Conservation (phyloP, 139 green algal genomes). For the Tetraselmis striata region DNA sequence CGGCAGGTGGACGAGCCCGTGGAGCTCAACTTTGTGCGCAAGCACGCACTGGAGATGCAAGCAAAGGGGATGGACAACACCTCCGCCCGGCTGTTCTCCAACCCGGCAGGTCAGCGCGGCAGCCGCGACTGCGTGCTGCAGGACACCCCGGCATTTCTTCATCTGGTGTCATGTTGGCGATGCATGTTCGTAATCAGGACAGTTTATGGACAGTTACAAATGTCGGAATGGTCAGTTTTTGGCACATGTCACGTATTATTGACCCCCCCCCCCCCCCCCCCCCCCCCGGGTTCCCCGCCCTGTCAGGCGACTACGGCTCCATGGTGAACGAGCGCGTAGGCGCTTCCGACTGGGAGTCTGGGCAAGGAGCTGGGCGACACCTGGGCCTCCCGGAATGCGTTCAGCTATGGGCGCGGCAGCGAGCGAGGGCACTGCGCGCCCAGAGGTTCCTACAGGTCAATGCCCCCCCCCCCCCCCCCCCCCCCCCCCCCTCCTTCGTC, state of each 20-base stretch:
- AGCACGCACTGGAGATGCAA: constrained; percentile 74
- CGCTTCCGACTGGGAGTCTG: constrained; percentile 53
- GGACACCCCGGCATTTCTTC: too few relatives aligned
- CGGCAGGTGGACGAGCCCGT: constrained; percentile 53
- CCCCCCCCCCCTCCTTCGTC: not conserved
- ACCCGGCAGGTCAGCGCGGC: constrained; percentile 81
- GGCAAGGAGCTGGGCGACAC: constrained; percentile 89
- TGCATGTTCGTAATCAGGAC: too few relatives aligned
- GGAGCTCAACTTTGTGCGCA: constrained; percentile 88
- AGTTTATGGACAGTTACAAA: too few relatives aligned
- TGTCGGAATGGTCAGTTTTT: too few relatives aligned
- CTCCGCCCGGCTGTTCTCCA: constrained; percentile 84
- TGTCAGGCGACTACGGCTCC: constrained; percentile 82
- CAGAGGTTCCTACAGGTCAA: constrained; percentile 59
- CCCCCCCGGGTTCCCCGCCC: not conserved
- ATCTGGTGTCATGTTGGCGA: too few relatives aligned
- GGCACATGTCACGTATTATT: too few relatives aligned
- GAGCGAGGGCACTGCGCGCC: constrained; percentile 65
- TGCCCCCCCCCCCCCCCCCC: too few relatives aligned
- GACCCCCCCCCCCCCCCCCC: too few relatives aligned
- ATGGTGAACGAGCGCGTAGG: constrained; percentile 99
- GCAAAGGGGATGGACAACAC: constrained; percentile 52
- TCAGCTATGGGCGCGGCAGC: constrained; percentile 81
- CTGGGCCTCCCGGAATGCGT: constrained; percentile 89
- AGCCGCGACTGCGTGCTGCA: too few relatives aligned